These are phyloP conservation scores for Apiotrichum mycotoxinovorans DNA, from an alignment of 1,284 basidiomycete genomes.

Conservation along the genomic window DNA sequence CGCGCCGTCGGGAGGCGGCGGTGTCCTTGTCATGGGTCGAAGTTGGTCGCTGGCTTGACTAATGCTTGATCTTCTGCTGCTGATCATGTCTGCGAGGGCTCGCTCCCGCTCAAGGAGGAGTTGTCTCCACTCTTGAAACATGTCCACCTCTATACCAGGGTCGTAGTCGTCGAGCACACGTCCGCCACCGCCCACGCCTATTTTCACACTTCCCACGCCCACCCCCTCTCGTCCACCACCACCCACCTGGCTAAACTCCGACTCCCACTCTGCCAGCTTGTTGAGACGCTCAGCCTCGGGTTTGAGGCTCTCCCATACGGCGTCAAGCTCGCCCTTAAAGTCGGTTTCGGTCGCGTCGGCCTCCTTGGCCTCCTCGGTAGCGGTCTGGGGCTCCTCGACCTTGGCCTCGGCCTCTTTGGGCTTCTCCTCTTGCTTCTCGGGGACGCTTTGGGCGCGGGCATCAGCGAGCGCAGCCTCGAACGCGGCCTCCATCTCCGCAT, in stretches of 20 bases:
- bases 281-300: constrained; percentile 53
- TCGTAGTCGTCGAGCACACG: no score
- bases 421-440: constrained; percentile 20
- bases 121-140: constrained; percentile 1
- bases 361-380: constrained; percentile 21
- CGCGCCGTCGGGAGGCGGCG: background rate
- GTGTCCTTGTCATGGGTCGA: background rate
- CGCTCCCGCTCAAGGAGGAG: background rate
- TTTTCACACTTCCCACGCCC: background rate
- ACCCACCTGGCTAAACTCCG: constrained; percentile 69
- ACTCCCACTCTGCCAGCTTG: constrained; percentile 80
- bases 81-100: background rate
- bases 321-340: constrained; percentile 52
- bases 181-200: background rate
- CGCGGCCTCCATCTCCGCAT: constrained; percentile 61
- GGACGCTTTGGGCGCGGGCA: constrained; percentile 50
- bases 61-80: background rate
- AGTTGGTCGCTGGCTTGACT: constrained; percentile 2
- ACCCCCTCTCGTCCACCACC: background rate
- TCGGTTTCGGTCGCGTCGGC: constrained; percentile 48
- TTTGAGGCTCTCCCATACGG: constrained; percentile 50
- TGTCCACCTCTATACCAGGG: background rate
- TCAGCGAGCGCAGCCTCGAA: constrained; percentile 74
- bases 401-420: constrained; percentile 53
- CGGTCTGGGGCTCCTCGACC: constrained; percentile 37